These are phyloP conservation scores for Acanthamoeba royreba DNA, from an alignment of 208 protist species.

Conservation along the genomic window DNA sequence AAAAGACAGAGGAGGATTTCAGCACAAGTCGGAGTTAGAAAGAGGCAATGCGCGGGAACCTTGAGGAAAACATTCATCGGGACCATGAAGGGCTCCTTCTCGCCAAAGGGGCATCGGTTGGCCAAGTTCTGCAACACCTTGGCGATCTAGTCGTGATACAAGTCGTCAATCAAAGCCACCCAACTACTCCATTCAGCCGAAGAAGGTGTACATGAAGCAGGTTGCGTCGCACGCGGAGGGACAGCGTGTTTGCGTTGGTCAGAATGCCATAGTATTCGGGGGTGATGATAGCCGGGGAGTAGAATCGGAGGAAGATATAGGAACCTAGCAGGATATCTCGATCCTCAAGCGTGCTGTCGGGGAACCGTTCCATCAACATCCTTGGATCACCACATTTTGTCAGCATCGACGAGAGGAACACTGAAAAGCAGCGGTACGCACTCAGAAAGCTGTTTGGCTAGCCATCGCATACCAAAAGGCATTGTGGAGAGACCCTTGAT, in stretches of 20 bases:
- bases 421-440: not conserved
- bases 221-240: slow-evolving; percentile 12
- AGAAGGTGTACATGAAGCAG: not conserved
- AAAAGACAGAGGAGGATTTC: not conserved
- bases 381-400: not conserved
- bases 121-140: slow-evolving; percentile 33
- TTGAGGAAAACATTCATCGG: slow-evolving; percentile 32
- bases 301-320: slow-evolving; percentile 41
- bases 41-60: not conserved
- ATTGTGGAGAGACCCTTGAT: slow-evolving; percentile 22
- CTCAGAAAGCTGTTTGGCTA: slow-evolving; percentile 27
- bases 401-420: not conserved
- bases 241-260: not conserved
- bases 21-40: not conserved
- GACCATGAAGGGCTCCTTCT: slow-evolving; percentile 42
- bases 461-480: slow-evolving; percentile 40
- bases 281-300: slow-evolving; percentile 31
- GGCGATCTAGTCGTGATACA: not conserved
- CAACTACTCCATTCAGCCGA: not conserved
- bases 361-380: not conserved
- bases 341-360: not conserved
- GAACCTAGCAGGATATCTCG: not conserved
- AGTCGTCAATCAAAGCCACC: not conserved
- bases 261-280: slow-evolving; percentile 38
- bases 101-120: not conserved